phyloP scores from a whole-genome alignment of 805 yeast genomes.

The Vanderwaltozyma tropicalis region DNA sequence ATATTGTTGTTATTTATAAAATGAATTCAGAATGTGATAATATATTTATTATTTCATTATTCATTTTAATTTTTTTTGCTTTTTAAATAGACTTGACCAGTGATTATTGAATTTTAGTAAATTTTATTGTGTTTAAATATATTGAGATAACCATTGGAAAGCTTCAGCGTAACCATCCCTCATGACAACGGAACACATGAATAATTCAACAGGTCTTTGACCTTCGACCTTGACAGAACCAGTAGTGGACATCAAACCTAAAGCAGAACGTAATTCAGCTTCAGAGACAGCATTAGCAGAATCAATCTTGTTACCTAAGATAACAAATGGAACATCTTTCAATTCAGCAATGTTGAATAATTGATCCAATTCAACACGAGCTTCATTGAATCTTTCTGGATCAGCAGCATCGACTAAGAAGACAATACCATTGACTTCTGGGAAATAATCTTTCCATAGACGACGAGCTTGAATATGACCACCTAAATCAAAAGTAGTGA shows the following conservation, averaged over 20 bases:
- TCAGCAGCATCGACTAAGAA: conserved; percentile 96
- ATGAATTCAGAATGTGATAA: too few species aligned
- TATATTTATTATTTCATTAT: too few species aligned
- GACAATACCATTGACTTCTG: conserved; percentile 96
- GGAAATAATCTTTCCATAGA: conserved; percentile 98
- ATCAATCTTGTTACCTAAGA: conserved; percentile 95
- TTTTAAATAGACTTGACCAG: too few species aligned
- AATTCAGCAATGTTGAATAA: conserved; percentile 89
- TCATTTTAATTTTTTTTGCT: background rate
- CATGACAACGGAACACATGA: conserved; percentile 97
- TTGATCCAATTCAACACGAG: conserved; percentile 89
- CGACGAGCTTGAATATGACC: conserved; percentile 99
- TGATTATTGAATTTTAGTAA: background rate
- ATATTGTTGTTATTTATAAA: too few species aligned
- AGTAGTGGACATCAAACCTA: conserved; percentile 81
- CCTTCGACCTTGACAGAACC: conserved; percentile 68
- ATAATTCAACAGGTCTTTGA: conserved; percentile 87
- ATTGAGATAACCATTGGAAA: conserved; percentile 96
- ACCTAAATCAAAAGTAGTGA: conserved; percentile 97
- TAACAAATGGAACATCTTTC: conserved; percentile 77
- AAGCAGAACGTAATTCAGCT: conserved; percentile 81
- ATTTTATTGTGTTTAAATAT: conserved; percentile 42
- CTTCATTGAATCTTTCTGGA: conserved; percentile 87
- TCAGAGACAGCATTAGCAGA: conserved; percentile 90
- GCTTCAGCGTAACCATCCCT: conserved; percentile 98